Evolutionary conservation across 768 basidiomycete species (phyloP).

Genomic region (Pulveroboletus frians): DNA sequence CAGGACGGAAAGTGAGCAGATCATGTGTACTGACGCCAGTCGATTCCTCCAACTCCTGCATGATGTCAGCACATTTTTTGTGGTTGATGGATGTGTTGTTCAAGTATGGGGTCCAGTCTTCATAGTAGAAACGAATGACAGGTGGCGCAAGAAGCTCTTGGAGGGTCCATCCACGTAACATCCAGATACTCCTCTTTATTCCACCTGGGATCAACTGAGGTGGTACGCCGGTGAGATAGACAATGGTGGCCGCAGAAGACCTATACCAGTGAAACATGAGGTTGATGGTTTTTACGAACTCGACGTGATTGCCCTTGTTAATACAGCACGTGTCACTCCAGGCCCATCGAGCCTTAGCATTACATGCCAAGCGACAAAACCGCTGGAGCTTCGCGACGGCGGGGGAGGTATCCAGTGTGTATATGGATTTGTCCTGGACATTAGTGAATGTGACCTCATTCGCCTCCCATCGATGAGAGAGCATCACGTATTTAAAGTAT

Average conservation of each 20-base stretch:
- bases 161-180: constrained; percentile 22
- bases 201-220: constrained; percentile 6
- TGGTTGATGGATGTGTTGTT: constrained; percentile 11
- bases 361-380: constrained; percentile 14
- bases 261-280: constrained; percentile 23
- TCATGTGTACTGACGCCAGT: constrained; percentile 3
- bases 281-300: constrained; percentile 16
- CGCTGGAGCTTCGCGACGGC: constrained; percentile 10
- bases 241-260: constrained; percentile 14
- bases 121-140: constrained; percentile 18
- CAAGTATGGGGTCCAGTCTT: constrained; percentile 20
- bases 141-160: constrained; percentile 22
- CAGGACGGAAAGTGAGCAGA: constrained; percentile 12
- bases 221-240: constrained; percentile 15
- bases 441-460: constrained; percentile 12
- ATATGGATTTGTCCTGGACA: constrained; percentile 10
- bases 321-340: constrained; percentile 25
- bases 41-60: constrained; percentile 13
- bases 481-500: constrained; percentile 19
- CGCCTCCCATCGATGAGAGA: constrained; percentile 20
- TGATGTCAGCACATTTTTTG: constrained; percentile 11
- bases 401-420: constrained; percentile 5
- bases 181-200: constrained; percentile 14
- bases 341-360: constrained; percentile 14
- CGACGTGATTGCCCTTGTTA: constrained; percentile 14